Base-by-base conservation (phyloP, 352 stramenopile genomes). In the Globisporangium alternatum region DNA sequence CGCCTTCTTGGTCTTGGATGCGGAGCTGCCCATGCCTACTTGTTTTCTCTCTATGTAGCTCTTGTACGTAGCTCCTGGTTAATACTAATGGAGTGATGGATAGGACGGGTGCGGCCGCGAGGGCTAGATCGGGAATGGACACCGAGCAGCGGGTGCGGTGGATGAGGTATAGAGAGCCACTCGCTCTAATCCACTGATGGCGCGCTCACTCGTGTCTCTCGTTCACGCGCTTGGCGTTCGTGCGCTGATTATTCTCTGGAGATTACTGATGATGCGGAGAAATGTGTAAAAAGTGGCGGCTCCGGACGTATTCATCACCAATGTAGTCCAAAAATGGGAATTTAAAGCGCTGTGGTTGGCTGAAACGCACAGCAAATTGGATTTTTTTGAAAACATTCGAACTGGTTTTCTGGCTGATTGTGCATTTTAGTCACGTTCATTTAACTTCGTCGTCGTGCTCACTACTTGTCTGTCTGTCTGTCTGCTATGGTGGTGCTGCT, bases 1-100 rank as follows among this genome's bases (percentile, higher is more conserved):
- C 9, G 64, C 49, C 62, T 56, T 60, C 71, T 81, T 89, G 65
- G 60, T 80, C 74, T 90, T 89, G 22, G 80, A 89, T 21, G 64
- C 81, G 21, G 64, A 86, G 63, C 49, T 59, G 65, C 39, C 58
- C 64, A 69, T 53, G 15, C 2, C 25, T 41, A 6, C 15, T n/a
- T 13, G 21, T 31, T 28, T 53, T 17, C 8, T n/a, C 9, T 30
- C 35, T 60, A 22, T 59, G 9, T 25, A 25, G n/a, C 5, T 53
- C 19, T 55, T 19, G 3, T 19, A 25, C 2, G 25, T 31, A 55
- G 25, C 48, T 55, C 13, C n/a, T 64, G 45, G 17, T 25, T 33
- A 44, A 60, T 48, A 31, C 25, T 33, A 44, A 60, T 48, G 45
- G 21, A 31, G 45, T 13, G n/a, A 52, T 13, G 8, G 15, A 55